phyloP scores from a whole-genome alignment of 805 yeast genomes.

The Metschnikowia hibisci region DNA sequence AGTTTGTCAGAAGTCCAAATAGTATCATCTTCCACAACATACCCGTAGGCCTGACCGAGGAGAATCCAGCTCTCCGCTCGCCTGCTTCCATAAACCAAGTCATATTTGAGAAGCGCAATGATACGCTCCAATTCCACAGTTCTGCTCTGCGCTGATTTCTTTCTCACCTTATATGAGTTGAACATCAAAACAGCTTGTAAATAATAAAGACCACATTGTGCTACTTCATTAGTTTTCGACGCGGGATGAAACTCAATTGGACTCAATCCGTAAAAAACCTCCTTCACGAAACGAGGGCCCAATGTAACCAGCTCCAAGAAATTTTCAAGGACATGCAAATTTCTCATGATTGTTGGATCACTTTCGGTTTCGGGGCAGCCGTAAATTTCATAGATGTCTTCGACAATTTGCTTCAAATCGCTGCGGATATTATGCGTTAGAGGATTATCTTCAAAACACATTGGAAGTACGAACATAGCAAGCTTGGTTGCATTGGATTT shows the following conservation, averaged over 20 bases:
- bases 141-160: conserved; percentile 74
- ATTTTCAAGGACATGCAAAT: conserved; percentile 41
- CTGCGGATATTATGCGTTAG: conserved; percentile 56
- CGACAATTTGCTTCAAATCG: conserved; percentile 71
- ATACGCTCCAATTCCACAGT: conserved; percentile 78
- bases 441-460: conserved; percentile 58
- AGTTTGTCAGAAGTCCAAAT: conserved; percentile 90
- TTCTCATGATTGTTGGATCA: conserved; percentile 42
- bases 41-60: conserved; percentile 74
- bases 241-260: conserved; percentile 27
- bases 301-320: conserved; percentile 45
- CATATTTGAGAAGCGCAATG: conserved; percentile 59
- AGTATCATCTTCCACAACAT: conserved; percentile 80
- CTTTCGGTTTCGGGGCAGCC: conserved; percentile 58
- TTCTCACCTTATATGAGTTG: conserved; percentile 65
- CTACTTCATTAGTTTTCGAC: conserved; percentile 22
- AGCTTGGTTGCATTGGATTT: conserved; percentile 31
- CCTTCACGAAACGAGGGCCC: conserved; percentile 42
- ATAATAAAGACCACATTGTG: conserved; percentile 59
- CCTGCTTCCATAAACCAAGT: conserved; percentile 60
- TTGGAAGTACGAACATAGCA: conserved; percentile 49
- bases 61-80: conserved; percentile 85
- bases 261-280: conserved; percentile 50
- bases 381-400: conserved; percentile 62
- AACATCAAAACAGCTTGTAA: conserved; percentile 65